phyloP scores from a whole-genome alignment of 2,329 filamentous ascomycete species.

The Cryphonectria carpinicola region DNA sequence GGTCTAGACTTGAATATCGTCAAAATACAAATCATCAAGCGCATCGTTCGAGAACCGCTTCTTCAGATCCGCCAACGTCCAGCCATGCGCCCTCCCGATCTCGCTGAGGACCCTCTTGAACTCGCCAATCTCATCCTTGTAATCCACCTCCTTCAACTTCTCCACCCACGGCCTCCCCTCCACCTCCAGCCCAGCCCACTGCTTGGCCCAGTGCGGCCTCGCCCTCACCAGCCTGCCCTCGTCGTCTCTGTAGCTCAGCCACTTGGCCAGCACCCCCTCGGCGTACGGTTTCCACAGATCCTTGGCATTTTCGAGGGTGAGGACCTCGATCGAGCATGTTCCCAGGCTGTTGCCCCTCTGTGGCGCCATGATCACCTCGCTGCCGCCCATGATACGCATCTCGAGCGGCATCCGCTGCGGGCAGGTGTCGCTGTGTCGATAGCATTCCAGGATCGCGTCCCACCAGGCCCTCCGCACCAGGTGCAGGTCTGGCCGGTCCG shows the following conservation, averaged over 20 bases:
- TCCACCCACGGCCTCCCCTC: slow-evolving; percentile 36
- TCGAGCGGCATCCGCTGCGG: slow-evolving; percentile 50
- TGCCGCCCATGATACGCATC: slow-evolving; percentile 48
- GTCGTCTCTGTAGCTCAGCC: slow-evolving; percentile 43
- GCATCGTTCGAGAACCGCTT: slow-evolving; percentile 46
- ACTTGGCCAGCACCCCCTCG: slow-evolving; percentile 46
- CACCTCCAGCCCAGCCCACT: slow-evolving; percentile 44
- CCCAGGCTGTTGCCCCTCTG: slow-evolving; percentile 46
- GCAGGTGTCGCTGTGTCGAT: slow-evolving; percentile 39
- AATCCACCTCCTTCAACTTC: slow-evolving; percentile 44
- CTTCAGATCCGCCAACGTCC: slow-evolving; percentile 43
- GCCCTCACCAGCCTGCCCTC: slow-evolving; percentile 40
- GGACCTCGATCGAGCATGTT: slow-evolving; percentile 47
- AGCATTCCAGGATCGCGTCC: slow-evolving; percentile 52
- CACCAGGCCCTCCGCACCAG: slow-evolving; percentile 53
- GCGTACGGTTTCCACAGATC: slow-evolving; percentile 45
- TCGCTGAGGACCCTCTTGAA: slow-evolving; percentile 40
- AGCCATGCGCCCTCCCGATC: slow-evolving; percentile 45
- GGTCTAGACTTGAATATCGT: neutral
- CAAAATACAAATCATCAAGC: slow-evolving; percentile 38
- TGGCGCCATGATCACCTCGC: slow-evolving; percentile 48
- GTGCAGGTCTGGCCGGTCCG: slow-evolving; percentile 44
- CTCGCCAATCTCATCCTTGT: slow-evolving; percentile 42
- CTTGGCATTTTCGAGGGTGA: slow-evolving; percentile 46
- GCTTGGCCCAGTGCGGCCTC: slow-evolving; percentile 53